Evolutionary conservation across 495 filamentous ascomycete species (phyloP).

Genomic region (Lasiosphaeria miniovina): DNA sequence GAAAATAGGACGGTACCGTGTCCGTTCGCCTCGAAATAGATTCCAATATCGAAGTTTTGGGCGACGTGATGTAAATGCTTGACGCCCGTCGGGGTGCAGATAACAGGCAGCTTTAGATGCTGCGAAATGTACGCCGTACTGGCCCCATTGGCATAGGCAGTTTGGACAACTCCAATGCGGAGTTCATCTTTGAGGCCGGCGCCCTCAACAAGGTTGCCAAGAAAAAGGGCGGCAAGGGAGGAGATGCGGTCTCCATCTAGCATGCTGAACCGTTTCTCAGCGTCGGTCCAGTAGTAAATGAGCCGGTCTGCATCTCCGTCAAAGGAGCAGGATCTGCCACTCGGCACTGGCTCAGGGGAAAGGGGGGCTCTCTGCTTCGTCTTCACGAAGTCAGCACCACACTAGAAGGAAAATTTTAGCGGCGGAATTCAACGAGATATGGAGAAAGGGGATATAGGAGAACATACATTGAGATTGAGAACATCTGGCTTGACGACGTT

Average conservation of each 20-base stretch:
- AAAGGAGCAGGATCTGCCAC: slow-evolving; percentile 85
- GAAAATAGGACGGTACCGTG: slow-evolving; percentile 97
- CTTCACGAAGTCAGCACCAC: slow-evolving; percentile 96
- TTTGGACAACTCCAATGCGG: slow-evolving; percentile 91
- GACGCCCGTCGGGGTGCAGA: slow-evolving; percentile 93
- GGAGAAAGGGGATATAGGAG: not conserved
- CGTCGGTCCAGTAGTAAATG: slow-evolving; percentile 90
- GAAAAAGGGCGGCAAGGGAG: slow-evolving; percentile 89
- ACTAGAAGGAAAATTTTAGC: slow-evolving; percentile 49
- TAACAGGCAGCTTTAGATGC: slow-evolving; percentile 81
- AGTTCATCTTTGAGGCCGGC: slow-evolving; percentile 76
- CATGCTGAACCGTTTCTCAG: slow-evolving; percentile 77
- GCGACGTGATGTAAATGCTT: slow-evolving; percentile 97
- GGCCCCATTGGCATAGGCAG: slow-evolving; percentile 96
- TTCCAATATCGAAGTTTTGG: slow-evolving; percentile 83
- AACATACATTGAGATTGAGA: slow-evolving; percentile 77
- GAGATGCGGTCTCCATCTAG: slow-evolving; percentile 97
- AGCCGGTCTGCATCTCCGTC: slow-evolving; percentile 95
- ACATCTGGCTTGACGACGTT: slow-evolving; percentile 83
- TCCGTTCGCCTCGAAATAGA: slow-evolving; percentile 98
- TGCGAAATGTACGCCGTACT: slow-evolving; percentile 88
- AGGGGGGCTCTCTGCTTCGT: slow-evolving; percentile 91
- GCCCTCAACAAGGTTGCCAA: slow-evolving; percentile 77
- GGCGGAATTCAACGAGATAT: not conserved
- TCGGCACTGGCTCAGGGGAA: slow-evolving; percentile 66